Evolutionary conservation across 768 basidiomycete genomes (phyloP), one percentile per base, ranked within the genome.

Genomic region (Hypsizygus marmoreus): DNA sequence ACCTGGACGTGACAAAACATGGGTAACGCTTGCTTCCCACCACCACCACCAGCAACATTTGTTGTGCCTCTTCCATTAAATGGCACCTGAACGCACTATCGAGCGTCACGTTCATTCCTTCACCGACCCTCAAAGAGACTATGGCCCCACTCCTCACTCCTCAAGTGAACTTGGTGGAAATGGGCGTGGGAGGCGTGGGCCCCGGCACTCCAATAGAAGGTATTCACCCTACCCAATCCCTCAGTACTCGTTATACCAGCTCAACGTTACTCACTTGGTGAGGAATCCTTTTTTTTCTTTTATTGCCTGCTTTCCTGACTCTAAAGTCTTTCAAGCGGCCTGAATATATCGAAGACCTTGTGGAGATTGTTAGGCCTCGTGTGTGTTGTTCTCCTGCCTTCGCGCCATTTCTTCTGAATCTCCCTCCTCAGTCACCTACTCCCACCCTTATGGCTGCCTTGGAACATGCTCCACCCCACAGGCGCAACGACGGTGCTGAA

Each of bases 221-320:
- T 38, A 19, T 10, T 14, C 46, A 19, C 46, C 46, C 9, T 47
- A 47, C 34, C 39, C 39, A 6, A 28, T 31, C 25, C 29, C 39
- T 3, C 30, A 34, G 22, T 19, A 35, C n/a, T 46, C 45, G 3
- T 22, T 46, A 23, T 22, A 46, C 24, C 46, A 47, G 20, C 23
- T 47, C 14, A 23, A 47, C 32, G 20, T 47, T 8, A 40, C 46
- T 10, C 35, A 47, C 16, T 19, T 47, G 32, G 46, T 47, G 16
- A 32, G 46, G 23, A 13, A 4, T 9, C 9, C n/a, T 19, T 19
- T 13, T 24, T 19, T 2, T 6, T 26, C 29, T 7, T 19, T 22
- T 6, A 16, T 13, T n/a, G 20, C 28, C 9, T 30, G 11, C 16
- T 32, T 12, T 12, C 5, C 11, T 9, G 17, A 23, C 29, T 24